These are phyloP conservation scores for Plantago coronopus DNA, from an alignment of 305 asterid species.

Conservation along the genomic window DNA sequence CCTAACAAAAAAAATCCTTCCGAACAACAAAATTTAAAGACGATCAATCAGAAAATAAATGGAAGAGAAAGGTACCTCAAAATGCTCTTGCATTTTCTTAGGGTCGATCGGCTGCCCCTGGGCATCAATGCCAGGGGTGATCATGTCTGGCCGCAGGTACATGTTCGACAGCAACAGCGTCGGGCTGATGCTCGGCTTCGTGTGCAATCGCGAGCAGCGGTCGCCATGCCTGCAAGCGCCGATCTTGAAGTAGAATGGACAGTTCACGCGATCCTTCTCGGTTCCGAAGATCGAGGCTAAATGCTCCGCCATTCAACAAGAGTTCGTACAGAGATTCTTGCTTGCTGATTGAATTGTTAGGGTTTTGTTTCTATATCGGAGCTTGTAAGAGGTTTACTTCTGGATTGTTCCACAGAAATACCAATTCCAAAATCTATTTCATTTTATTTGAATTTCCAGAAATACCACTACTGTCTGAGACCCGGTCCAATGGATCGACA, in stretches of 20 bases:
- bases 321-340: no score
- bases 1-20: no score
- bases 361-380: conserved; percentile 28
- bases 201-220: conserved; percentile 95
- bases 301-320: conserved; percentile 99
- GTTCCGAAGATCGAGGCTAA: conserved; percentile 93
- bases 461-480: no score
- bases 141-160: conserved; percentile 94
- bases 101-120: conserved; percentile 79
- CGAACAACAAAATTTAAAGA: background rate
- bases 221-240: conserved; percentile 98
- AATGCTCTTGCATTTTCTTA: conserved; percentile 71
- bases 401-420: no score
- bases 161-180: conserved; percentile 80
- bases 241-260: conserved; percentile 95
- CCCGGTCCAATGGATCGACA: no score
- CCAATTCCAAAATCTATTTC: no score
- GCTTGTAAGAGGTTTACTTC: no score
- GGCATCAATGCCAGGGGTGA: conserved; percentile 91
- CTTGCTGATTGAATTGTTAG: background rate
- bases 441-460: no score
- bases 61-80: conserved; percentile 50
- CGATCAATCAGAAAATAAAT: background rate
- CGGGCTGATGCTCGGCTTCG: conserved; percentile 94
- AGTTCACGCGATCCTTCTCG: conserved; percentile 90